These are phyloP conservation scores for Rhytidhysteron rufulum DNA, from an alignment of 2,329 filamentous ascomycete species.

Conservation along the genomic window DNA sequence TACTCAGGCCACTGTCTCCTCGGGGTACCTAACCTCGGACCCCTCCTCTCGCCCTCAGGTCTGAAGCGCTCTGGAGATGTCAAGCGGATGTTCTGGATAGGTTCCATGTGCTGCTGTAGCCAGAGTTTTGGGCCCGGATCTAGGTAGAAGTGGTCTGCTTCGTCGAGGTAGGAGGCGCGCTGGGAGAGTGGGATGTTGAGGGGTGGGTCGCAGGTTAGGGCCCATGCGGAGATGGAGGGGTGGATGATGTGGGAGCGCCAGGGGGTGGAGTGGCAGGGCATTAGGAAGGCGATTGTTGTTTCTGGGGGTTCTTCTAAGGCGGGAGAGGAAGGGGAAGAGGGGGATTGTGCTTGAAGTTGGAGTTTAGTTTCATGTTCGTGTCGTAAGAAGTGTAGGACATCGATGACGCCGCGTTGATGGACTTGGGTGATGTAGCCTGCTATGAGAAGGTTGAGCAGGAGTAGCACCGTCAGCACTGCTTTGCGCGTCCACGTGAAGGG, in stretches of 20 bases:
- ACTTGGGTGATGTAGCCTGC: constrained; percentile 69
- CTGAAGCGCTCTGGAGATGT: constrained; percentile 12
- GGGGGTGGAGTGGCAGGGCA: constrained; percentile 93
- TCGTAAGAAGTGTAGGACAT: constrained; percentile 73
- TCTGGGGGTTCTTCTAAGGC: constrained; percentile 11
- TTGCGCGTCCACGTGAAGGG: constrained; percentile 39
- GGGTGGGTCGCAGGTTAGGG: constrained; percentile 86
- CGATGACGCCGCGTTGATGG: constrained; percentile 77
- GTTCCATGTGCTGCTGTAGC: constrained; percentile 42
- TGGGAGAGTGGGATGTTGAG: constrained; percentile 61
- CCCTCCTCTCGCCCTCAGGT: constrained; percentile 8
- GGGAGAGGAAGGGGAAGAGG: constrained; percentile 12
- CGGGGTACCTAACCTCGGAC: constrained; percentile 5
- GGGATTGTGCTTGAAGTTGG: constrained; percentile 8
- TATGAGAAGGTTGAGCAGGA: constrained; percentile 66
- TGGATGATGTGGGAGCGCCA: constrained; percentile 88
- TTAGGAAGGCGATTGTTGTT: constrained; percentile 71
- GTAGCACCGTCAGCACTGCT: constrained; percentile 47
- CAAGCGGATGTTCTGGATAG: constrained; percentile 18
- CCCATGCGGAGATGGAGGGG: constrained; percentile 71
- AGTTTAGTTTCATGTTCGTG: constrained; percentile 58
- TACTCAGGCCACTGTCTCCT: constrained; percentile 41
- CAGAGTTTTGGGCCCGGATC: constrained; percentile 46
- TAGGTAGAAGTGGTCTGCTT: constrained; percentile 86
- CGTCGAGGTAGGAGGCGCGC: constrained; percentile 71